Evolutionary conservation across 345 rosid species (phyloP).

Genomic region (Microthlaspi erraticum): DNA sequence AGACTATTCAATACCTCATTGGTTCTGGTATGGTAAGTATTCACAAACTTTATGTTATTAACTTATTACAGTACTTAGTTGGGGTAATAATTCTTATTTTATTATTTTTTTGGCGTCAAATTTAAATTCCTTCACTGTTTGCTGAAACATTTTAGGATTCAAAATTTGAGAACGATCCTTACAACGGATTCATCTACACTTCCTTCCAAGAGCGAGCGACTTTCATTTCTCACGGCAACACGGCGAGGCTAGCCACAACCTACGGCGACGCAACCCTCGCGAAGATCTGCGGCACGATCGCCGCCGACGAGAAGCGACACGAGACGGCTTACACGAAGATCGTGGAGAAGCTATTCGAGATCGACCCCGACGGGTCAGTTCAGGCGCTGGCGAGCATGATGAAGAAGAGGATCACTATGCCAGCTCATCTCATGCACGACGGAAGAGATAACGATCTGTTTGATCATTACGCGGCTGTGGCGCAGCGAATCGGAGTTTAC

Average conservation of each 20-base stretch:
- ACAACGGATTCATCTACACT: conserved; percentile 64
- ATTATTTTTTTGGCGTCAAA: not conserved
- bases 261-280: conserved; percentile 56
- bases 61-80: too few relatives aligned
- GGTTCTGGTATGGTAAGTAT: conserved; percentile 49
- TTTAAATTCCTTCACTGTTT: not conserved
- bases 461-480: conserved; percentile 59
- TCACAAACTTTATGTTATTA: not conserved
- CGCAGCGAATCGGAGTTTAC: conserved; percentile 58
- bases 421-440: conserved; percentile 64
- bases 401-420: conserved; percentile 64
- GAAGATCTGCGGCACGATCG: conserved; percentile 59
- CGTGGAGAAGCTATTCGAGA: conserved; percentile 59
- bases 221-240: conserved; percentile 65
- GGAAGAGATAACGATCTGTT: conserved; percentile 52
- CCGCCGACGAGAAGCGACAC: conserved; percentile 66
- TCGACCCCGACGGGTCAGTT: conserved; percentile 56
- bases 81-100: too few relatives aligned
- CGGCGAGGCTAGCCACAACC: conserved; percentile 47
- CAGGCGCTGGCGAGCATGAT: conserved; percentile 60
- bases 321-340: conserved; percentile 60
- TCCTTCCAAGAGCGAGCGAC: conserved; percentile 75
- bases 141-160: conserved; percentile 48
- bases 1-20: conserved; percentile 54
- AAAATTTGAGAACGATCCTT: conserved; percentile 57